phyloP scores from a whole-genome alignment of 2,329 filamentous ascomycete genomes.

The Cryphonectria carpinicola region DNA sequence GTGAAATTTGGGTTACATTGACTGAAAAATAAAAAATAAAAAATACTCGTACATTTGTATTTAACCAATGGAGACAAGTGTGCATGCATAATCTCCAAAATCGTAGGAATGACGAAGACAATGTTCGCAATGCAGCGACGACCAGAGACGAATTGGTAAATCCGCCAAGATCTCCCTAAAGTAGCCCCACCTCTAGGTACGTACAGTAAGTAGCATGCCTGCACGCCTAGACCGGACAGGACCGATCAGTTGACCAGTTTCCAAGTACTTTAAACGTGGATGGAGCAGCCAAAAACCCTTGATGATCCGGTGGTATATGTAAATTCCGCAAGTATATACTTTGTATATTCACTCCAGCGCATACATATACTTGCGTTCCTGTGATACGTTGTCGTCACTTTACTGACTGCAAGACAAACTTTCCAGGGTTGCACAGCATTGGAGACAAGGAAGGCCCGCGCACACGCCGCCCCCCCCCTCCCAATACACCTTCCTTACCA shows the following conservation, averaged over 20 bases:
- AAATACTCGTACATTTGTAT: too few relatives aligned
- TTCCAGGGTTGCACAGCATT: not conserved
- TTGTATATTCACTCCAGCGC: not conserved
- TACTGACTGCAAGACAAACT: not conserved
- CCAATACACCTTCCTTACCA: not conserved
- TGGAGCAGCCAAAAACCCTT: not conserved
- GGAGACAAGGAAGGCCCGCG: not conserved
- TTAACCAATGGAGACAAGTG: not conserved
- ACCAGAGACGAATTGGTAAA: not conserved
- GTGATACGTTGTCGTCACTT: not conserved
- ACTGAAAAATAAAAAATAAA: too few relatives aligned
- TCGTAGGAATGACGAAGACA: not conserved
- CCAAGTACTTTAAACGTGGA: not conserved
- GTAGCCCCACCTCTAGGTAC: not conserved
- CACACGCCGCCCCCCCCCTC: not conserved
- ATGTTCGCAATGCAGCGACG: not conserved
- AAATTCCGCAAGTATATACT: not conserved
- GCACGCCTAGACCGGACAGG: constrained; percentile 4
- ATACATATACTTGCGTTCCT: not conserved
- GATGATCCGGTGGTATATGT: not conserved
- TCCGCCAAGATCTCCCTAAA: not conserved
- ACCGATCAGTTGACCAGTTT: constrained; percentile 3
- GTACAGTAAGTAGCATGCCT: not conserved
- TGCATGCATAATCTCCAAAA: not conserved
- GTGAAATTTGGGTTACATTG: too few relatives aligned